Evolutionary conservation across 139 green algal species (phyloP).

Genomic region (Spirogloea muscicola): DNA sequence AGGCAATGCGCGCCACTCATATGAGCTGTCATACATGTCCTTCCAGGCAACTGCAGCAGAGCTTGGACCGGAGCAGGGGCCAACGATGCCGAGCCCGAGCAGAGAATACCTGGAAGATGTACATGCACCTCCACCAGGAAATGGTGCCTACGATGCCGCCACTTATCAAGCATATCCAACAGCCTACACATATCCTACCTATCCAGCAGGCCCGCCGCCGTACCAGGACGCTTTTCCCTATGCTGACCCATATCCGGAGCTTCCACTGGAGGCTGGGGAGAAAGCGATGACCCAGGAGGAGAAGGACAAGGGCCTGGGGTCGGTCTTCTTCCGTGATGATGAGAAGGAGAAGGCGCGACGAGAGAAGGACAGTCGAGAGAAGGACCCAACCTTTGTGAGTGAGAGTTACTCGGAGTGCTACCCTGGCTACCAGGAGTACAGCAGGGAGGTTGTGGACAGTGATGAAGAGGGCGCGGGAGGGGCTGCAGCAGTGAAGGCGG

Average conservation of each 20-base stretch:
- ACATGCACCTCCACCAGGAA: too few relatives aligned
- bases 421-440: constrained; percentile 48
- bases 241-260: neutral
- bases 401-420: constrained; percentile 67
- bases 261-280: neutral
- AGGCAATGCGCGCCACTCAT: too few relatives aligned
- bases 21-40: too few relatives aligned
- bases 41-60: too few relatives aligned
- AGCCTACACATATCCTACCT: too few relatives aligned
- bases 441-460: constrained; percentile 40
- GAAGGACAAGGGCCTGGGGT: constrained; percentile 39
- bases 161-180: too few relatives aligned
- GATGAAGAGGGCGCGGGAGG: constrained; percentile 50
- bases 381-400: constrained; percentile 53
- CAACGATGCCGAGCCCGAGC: too few relatives aligned
- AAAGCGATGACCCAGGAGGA: constrained; percentile 44
- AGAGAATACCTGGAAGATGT: too few relatives aligned
- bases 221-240: neutral
- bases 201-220: too few relatives aligned
- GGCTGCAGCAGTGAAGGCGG: too few relatives aligned
- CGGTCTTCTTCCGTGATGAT: constrained; percentile 25
- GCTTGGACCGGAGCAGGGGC: too few relatives aligned
- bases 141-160: too few relatives aligned
- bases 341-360: constrained; percentile 11
- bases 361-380: constrained; percentile 49